Percentiles rank a stretch among this genome's conserved stretches.
These are phyloP conservation scores for Chlamydomonas sphaeroides DNA, from an alignment of 139 green algal genomes.

Conservation along the genomic window DNA sequence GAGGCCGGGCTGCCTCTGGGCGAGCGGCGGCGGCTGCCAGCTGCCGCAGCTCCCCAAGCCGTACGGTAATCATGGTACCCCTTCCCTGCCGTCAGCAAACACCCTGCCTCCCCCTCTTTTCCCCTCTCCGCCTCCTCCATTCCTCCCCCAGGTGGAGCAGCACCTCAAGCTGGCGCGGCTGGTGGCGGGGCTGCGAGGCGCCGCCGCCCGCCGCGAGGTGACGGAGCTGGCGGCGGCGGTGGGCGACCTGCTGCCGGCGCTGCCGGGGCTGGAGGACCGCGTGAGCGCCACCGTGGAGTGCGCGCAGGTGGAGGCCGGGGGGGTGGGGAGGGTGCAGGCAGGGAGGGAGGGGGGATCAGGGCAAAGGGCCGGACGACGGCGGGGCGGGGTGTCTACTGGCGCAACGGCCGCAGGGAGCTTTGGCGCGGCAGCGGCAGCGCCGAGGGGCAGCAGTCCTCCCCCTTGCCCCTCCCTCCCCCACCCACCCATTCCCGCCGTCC, in stretches of 20 bases:
- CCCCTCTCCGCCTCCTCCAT: background rate
- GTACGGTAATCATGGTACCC: no score
- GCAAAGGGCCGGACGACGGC: no score
- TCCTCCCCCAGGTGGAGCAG: slow-evolving; percentile 61
- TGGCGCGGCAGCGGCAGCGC: no score
- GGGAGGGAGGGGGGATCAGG: no score
- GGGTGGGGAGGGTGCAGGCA: no score
- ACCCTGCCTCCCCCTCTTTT: background rate
- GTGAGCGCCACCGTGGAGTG: slow-evolving; percentile 71
- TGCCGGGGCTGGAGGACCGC: slow-evolving; percentile 60
- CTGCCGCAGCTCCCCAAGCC: no score
- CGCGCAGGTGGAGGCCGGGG: slow-evolving; percentile 52
- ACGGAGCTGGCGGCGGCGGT: slow-evolving; percentile 45
- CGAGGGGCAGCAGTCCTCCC: no score
- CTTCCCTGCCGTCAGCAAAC: no score
- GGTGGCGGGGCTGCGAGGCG: slow-evolving; percentile 62
- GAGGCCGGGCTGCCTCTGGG: no score
- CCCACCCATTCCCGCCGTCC: background rate
- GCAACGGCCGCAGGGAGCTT: no score
- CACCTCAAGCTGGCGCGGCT: slow-evolving; percentile 73
- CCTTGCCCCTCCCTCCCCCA: background rate
- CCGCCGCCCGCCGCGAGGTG: slow-evolving; percentile 30
- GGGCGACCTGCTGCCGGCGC: background rate
- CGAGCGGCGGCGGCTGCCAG: no score
- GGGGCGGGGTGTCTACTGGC: no score